phyloP scores from a whole-genome alignment of 2,329 filamentous ascomycete genomes.

The Fusarium algeriense region DNA sequence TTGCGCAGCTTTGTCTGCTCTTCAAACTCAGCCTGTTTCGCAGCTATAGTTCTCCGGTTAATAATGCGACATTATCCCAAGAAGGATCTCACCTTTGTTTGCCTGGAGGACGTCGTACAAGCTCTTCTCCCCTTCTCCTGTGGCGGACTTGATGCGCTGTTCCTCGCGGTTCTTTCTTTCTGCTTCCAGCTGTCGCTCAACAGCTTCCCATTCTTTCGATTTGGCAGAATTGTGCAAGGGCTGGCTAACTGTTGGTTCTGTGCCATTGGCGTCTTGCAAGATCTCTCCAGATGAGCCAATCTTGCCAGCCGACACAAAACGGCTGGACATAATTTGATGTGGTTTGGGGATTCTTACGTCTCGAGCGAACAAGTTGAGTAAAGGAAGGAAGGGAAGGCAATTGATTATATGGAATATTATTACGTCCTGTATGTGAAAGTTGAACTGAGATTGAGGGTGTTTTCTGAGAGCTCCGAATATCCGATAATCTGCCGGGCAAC shows the following conservation, averaged over 20 bases:
- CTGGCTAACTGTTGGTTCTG: constrained; percentile 13
- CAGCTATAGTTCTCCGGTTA: constrained; percentile 61
- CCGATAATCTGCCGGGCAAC: constrained; percentile 30
- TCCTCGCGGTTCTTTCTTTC: constrained; percentile 68
- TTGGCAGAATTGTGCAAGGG: constrained; percentile 40
- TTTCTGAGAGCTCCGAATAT: neutral
- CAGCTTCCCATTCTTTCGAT: constrained; percentile 70
- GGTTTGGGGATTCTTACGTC: neutral
- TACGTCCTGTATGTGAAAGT: neutral
- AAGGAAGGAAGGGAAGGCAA: neutral
- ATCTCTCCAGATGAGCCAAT: constrained; percentile 53
- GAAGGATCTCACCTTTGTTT: constrained; percentile 74
- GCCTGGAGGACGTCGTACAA: constrained; percentile 82
- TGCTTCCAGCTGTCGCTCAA: constrained; percentile 73
- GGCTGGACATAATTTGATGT: constrained; percentile 59
- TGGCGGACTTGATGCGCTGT: constrained; percentile 57
- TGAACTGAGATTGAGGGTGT: neutral
- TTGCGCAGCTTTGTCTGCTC: constrained; percentile 78
- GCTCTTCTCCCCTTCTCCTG: constrained; percentile 65
- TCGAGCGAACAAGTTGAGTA: neutral
- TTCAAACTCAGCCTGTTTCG: constrained; percentile 86
- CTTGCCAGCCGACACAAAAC: constrained; percentile 68
- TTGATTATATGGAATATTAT: neutral
- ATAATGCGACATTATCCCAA: neutral
- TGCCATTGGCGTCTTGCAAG: constrained; percentile 36